Evolutionary conservation across 1,139 yeast species (phyloP), one percentile per base, ranked within the genome.

Genomic region (Yamadazyma triangularis): DNA sequence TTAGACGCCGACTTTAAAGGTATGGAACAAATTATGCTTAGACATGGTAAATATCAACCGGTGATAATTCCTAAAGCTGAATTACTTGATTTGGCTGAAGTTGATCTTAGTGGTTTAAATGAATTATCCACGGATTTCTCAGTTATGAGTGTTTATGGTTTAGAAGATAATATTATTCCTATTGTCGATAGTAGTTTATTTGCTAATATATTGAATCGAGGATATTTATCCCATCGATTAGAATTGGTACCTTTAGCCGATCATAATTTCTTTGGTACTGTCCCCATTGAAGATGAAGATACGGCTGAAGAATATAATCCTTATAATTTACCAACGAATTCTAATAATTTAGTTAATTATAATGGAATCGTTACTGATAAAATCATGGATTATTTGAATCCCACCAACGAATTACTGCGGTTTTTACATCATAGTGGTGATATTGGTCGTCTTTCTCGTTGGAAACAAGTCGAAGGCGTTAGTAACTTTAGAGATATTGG

Each of bases 401-500:
- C 76, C 1, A 69, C 60, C 4, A 60, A 62, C 8, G 81, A 79
- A 41, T 56, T 75, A 23, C 48, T 53, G 11, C 58, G 93, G 35
- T 83, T 80, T 46, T 60, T 64, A 38, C 48, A 57, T 6, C 40
- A 56, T 2, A 59, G 66, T 24, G 36, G 46, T 15, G 50, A 45
- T 13, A 60, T 79, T 8, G 70, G 71, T 1, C 51, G 51, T 14
- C 50, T 60, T 13, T 52, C 74, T 4, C 60, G 86, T 32, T 80
- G 85, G 82, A 76, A 76, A 40, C 38, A 54, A 1, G 68, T 82
- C 25, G 86, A 77, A 23, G 91, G 93, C 0, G 73, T 84, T 9
- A 55, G 69, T 31, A 86, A 87, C 47, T 80, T 85, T 46, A 68
- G 96, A 42, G 95, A 86, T 47, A 53, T 80, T 35, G 96, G 95